phyloP scores from a whole-genome alignment of 179 eudicot species.

The Amaranthus tricolor region DNA sequence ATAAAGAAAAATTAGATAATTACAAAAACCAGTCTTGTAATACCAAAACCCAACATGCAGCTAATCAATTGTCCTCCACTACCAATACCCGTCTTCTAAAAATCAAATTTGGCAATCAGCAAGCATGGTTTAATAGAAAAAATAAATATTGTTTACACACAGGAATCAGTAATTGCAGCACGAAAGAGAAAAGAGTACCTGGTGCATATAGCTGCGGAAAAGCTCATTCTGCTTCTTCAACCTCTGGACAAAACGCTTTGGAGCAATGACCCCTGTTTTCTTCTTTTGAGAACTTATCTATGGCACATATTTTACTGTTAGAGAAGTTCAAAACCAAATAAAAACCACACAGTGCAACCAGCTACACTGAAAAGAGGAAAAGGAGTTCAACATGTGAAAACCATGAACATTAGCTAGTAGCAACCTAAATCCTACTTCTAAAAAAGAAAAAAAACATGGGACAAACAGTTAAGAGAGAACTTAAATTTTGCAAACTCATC shows the following conservation, averaged over 20 bases:
- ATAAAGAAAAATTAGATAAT: background rate
- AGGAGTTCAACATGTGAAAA: background rate
- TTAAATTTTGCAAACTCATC: background rate
- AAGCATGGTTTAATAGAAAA: background rate
- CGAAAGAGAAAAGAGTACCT: conserved; percentile 41
- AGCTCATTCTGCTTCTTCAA: conserved; percentile 83
- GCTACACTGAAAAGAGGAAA: background rate
- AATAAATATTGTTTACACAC: background rate
- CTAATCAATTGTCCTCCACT: conserved; percentile 6
- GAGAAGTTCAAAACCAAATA: background rate
- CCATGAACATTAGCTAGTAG: background rate
- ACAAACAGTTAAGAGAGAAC: background rate
- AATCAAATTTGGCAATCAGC: background rate
- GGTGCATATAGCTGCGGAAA: conserved; percentile 89
- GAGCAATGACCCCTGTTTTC: conserved; percentile 95
- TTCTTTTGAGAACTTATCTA: conserved; percentile 90
- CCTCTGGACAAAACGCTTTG: conserved; percentile 94
- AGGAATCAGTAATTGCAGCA: background rate
- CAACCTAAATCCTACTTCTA: background rate
- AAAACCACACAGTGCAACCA: background rate
- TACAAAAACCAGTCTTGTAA: background rate
- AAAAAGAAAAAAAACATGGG: background rate
- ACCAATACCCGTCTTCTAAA: background rate
- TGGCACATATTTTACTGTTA: conserved; percentile 6
- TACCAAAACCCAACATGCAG: background rate